phyloP scores from a whole-genome alignment of 140 eudicot genomes.

The Oenanthe javanica region DNA sequence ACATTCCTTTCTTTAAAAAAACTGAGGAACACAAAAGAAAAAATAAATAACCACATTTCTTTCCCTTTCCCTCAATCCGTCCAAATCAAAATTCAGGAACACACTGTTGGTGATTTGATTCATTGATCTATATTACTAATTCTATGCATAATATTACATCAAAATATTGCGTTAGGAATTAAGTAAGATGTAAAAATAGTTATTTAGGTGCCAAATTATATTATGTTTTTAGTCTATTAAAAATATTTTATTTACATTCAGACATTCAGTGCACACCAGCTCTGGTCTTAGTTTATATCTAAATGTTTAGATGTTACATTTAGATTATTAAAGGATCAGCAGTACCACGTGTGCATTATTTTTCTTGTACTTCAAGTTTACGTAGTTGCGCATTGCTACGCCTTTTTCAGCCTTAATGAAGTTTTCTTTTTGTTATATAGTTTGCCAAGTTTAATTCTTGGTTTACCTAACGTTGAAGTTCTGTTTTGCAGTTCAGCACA shows the following conservation, averaged over 20 bases:
- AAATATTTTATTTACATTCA: neutral
- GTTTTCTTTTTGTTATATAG: neutral
- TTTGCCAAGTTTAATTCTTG: neutral
- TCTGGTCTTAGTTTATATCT: neutral
- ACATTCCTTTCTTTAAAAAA: too few species aligned
- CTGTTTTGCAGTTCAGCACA: neutral
- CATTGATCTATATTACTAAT: neutral
- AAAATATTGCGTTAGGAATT: neutral
- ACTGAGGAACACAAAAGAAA: too few species aligned
- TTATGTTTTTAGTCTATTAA: neutral
- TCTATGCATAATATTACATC: neutral
- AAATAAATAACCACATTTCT: too few species aligned
- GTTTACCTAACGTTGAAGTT: neutral
- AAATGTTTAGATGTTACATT: neutral
- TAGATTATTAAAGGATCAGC: neutral
- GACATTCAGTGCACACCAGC: neutral
- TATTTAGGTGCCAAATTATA: neutral
- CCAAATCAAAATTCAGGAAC: too few species aligned
- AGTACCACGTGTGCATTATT: neutral
- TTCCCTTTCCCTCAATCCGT: too few species aligned
- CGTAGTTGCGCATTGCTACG: neutral
- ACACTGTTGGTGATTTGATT: neutral
- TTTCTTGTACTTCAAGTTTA: neutral
- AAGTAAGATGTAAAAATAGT: neutral
- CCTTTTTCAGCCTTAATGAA: neutral